These are phyloP conservation scores for Ganoderma sinense DNA, from an alignment of 1,284 basidiomycete species.

Conservation along the genomic window DNA sequence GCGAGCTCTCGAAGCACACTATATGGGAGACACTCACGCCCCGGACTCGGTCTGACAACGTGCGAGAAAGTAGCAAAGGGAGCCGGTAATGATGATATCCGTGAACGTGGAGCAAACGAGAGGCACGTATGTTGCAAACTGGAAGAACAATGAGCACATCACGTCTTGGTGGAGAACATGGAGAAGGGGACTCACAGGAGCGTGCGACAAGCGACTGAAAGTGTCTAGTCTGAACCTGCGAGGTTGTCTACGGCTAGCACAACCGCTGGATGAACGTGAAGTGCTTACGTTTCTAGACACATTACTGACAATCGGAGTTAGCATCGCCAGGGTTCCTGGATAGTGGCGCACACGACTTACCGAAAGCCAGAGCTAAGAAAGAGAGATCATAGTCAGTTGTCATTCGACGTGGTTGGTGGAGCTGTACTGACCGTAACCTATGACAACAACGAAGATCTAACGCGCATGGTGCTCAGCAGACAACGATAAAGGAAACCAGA, in stretches of 20 bases:
- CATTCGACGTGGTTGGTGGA: neutral
- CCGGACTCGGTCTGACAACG: conserved; percentile 29
- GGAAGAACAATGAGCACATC: neutral
- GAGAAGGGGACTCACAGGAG: conserved; percentile 13
- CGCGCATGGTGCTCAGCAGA: too few species aligned
- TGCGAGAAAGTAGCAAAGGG: conserved; percentile 32
- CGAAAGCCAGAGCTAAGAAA: neutral
- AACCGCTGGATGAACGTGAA: neutral
- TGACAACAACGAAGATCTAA: conserved; percentile 22
- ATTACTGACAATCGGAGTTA: conserved; percentile 14
- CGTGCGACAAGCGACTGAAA: conserved; percentile 16
- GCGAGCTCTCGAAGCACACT: neutral
- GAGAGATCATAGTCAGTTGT: neutral
- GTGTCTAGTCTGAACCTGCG: conserved; percentile 24
- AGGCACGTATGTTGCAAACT: conserved; percentile 36
- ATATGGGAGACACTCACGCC: conserved; percentile 20
- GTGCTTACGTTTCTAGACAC: conserved; percentile 30
- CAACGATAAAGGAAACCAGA: neutral
- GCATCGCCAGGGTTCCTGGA: neutral
- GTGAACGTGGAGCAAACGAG: conserved; percentile 28
- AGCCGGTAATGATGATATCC: conserved; percentile 31
- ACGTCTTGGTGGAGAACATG: neutral
- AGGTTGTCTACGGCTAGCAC: neutral
- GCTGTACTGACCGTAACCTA: conserved; percentile 28
- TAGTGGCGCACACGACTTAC: neutral